Evolutionary conservation across 441 rosid genomes (phyloP).

Genomic region (Corymbia citriodora): DNA sequence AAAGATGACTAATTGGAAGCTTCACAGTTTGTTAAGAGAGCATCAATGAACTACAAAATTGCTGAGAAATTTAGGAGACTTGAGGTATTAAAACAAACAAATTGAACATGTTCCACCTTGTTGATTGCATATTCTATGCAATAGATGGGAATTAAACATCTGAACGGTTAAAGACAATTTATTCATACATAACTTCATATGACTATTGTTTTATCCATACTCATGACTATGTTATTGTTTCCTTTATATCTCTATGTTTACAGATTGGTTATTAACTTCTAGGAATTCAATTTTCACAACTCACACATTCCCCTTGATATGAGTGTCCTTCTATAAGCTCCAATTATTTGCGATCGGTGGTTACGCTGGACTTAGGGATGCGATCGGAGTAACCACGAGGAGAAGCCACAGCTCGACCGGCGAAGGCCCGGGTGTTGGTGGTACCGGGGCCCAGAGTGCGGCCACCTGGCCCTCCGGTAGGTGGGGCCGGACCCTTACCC

Average conservation of each 20-base stretch:
- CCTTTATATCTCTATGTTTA: not conserved
- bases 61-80: not conserved
- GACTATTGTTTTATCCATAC: not conserved
- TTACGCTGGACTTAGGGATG: not conserved
- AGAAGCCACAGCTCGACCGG: slow-evolving; percentile 8
- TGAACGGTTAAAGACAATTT: not conserved
- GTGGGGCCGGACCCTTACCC: not conserved
- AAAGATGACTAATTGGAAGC: not conserved
- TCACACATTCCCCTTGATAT: not conserved
- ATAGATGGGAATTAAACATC: not conserved
- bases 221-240: not conserved
- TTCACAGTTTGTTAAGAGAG: not conserved
- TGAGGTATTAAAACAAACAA: not conserved
- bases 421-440: slow-evolving; percentile 3
- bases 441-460: not conserved
- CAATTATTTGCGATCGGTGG: not conserved
- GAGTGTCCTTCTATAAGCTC: not conserved
- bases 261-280: not conserved
- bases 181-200: not conserved
- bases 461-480: slow-evolving; percentile 12
- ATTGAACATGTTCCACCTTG: not conserved
- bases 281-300: not conserved
- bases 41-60: not conserved
- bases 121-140: not conserved
- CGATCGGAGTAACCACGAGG: not conserved